Evolutionary conservation across 345 rosid species (phyloP).

Genomic region (Gossypium stocksii): DNA sequence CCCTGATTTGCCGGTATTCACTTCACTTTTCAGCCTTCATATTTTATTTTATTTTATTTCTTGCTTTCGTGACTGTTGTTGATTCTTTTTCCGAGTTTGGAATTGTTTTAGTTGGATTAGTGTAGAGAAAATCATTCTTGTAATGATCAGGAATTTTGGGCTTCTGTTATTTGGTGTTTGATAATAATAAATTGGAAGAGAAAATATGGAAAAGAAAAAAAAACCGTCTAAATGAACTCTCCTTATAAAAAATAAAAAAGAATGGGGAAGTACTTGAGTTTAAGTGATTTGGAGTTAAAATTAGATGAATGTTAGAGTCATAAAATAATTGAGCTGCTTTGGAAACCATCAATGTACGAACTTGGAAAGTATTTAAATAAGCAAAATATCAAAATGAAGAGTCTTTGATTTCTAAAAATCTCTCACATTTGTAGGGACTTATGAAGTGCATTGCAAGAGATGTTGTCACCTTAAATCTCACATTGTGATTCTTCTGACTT

Average conservation of each 20-base stretch:
- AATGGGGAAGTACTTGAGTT: not conserved
- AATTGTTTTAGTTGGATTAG: not conserved
- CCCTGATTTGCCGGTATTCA: constrained; percentile 63
- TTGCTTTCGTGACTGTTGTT: not conserved
- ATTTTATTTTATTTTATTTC: not conserved
- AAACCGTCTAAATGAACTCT: not conserved
- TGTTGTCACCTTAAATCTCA: not conserved
- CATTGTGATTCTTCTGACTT: not conserved
- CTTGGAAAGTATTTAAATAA: not conserved
- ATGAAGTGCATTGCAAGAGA: not conserved
- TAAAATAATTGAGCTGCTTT: not conserved
- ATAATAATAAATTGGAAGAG: not conserved
- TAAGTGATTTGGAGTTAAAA: not conserved
- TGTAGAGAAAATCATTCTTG: not conserved
- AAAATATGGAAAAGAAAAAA: not conserved
- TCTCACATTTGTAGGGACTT: not conserved
- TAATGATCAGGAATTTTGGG: not conserved
- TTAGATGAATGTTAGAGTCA: not conserved
- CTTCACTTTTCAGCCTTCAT: not conserved
- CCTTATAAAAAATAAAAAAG: not conserved
- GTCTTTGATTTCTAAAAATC: not conserved
- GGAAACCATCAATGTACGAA: not conserved
- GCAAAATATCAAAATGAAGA: not conserved
- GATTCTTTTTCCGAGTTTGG: not conserved
- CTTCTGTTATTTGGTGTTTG: not conserved